Base-by-base conservation (phyloP, 257 asterid species). In the Dorcoceras hygrometricum region DNA sequence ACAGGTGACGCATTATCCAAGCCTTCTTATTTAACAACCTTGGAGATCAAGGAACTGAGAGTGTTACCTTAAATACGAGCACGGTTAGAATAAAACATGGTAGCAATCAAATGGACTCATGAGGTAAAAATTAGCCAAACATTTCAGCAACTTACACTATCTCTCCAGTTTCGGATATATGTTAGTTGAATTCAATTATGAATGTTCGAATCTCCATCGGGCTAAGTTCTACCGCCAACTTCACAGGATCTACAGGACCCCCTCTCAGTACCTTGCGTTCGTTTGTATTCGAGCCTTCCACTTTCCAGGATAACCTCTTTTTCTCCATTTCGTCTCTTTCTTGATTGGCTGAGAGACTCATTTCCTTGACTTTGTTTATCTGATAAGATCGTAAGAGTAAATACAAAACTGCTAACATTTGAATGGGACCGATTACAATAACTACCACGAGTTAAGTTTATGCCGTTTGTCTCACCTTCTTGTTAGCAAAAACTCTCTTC, bases 131-230 rank as follows among this genome's bases (percentile, higher is more conserved):
- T 46, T 8, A 14, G 54, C 20, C 54, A 46, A 16, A 46, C 3
- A 46, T 22, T 5, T 46, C 1, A 46, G 54, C 8, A 46, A 46
- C 22, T 46, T 46, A 14, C 54, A 20, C 5, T 46, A 46, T 46
- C 22, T 46, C 22, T 46, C 54, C 16, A 46, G 4, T 46, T 46
- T 46, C 54, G 18, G 54, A 46, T 46, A 46, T 2, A 4, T 46
- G 16, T 16, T 1, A 57, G 59, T 71, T 84, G 16, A 86, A 73
- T 59, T 84, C 70, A 27, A 88, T 54, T 9, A 79, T 61, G 80
- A 88, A 86, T 20, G 96, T 88, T 59, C 96, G 82, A 20, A 88
- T 81, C 83, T 88, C 96, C 89, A 84, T 80, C 0, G 96, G 96
- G 63, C 84, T 86, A 62, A 88, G 86, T 78, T 86, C 85, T 23